A percentile compares a stretch with the other conserved stretches of the same genome.
Evolutionary conservation across 2,329 filamentous ascomycete genomes (phyloP).

Genomic region (Verticillium nubilum): DNA sequence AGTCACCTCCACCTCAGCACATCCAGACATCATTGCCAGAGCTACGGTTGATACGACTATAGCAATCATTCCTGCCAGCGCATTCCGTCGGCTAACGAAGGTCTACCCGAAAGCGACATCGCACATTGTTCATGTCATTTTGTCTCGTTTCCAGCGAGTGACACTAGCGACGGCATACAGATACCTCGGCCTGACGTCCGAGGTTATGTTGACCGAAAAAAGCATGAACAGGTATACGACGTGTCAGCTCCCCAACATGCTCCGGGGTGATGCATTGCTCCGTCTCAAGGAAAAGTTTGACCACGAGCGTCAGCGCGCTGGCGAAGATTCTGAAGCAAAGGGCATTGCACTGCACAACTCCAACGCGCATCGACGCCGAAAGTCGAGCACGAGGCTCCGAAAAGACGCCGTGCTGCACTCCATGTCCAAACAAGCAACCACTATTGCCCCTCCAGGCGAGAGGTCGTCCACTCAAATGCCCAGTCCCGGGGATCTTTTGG

Average conservation of each 20-base stretch:
- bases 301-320: slow-evolving; percentile 75
- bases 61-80: slow-evolving; percentile 94
- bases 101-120: slow-evolving; percentile 95
- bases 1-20: slow-evolving; percentile 66
- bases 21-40: slow-evolving; percentile 95
- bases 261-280: slow-evolving; percentile 76
- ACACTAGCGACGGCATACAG: slow-evolving; percentile 92
- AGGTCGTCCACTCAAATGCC: slow-evolving; percentile 41
- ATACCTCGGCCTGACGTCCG: slow-evolving; percentile 85
- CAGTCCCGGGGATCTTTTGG: slow-evolving; percentile 73
- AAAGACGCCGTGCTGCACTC: slow-evolving; percentile 76
- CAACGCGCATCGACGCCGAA: slow-evolving; percentile 56
- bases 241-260: slow-evolving; percentile 84
- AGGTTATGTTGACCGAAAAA: slow-evolving; percentile 88
- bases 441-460: slow-evolving; percentile 34
- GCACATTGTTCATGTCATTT: slow-evolving; percentile 95
- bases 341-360: slow-evolving; percentile 93
- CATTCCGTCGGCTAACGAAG: slow-evolving; percentile 85
- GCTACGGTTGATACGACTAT: slow-evolving; percentile 96
- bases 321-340: slow-evolving; percentile 76
- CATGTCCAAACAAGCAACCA: slow-evolving; percentile 40
- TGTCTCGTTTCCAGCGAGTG: slow-evolving; percentile 89
- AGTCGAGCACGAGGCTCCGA: slow-evolving; percentile 68
- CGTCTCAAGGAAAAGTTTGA: slow-evolving; percentile 90
- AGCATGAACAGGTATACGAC: slow-evolving; percentile 90